Evolutionary conservation across 345 rosid genomes (phyloP).

Genomic region (Geranium brycei): DNA sequence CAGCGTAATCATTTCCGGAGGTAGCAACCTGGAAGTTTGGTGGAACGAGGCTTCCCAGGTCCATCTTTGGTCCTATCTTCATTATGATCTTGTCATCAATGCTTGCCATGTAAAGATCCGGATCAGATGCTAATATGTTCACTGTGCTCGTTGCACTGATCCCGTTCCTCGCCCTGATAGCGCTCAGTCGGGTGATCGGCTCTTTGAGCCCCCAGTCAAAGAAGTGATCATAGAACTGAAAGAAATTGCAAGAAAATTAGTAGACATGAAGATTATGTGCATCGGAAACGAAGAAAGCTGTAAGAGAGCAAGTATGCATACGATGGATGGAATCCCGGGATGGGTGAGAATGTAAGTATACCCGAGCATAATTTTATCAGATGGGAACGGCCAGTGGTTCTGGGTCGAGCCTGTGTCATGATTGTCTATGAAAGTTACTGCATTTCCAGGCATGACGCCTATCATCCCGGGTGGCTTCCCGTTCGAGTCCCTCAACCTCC

Average conservation of each 20-base stretch:
- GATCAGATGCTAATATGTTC: conserved; percentile 42
- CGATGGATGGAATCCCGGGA: conserved; percentile 67
- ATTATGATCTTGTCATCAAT: conserved; percentile 51
- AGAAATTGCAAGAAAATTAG: too few relatives aligned
- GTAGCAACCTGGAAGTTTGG: conserved; percentile 40
- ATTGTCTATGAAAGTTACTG: conserved; percentile 75
- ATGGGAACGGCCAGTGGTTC: conserved; percentile 49
- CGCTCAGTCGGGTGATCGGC: conserved; percentile 32
- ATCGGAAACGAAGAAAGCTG: not conserved
- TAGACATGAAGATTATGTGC: not conserved
- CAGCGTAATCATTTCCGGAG: conserved; percentile 39
- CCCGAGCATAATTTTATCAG: conserved; percentile 77
- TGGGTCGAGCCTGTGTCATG: conserved; percentile 72
- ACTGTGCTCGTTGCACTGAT: conserved; percentile 38
- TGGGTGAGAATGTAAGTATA: conserved; percentile 81
- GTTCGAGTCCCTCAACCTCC: conserved; percentile 57
- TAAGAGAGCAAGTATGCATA: conserved; percentile 14
- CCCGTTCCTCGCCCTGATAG: conserved; percentile 30
- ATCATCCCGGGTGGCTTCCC: conserved; percentile 75
- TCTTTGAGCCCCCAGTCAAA: conserved; percentile 55
- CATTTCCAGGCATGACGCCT: conserved; percentile 52
- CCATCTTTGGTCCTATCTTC: conserved; percentile 66
- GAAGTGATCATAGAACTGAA: conserved; percentile 75
- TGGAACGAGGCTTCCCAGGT: conserved; percentile 60
- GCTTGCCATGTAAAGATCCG: conserved; percentile 55